Evolutionary conservation across 192 early-diverging fungal genomes (phyloP), one percentile per base, ranked within the genome.

Genomic region (Backusella circina): DNA sequence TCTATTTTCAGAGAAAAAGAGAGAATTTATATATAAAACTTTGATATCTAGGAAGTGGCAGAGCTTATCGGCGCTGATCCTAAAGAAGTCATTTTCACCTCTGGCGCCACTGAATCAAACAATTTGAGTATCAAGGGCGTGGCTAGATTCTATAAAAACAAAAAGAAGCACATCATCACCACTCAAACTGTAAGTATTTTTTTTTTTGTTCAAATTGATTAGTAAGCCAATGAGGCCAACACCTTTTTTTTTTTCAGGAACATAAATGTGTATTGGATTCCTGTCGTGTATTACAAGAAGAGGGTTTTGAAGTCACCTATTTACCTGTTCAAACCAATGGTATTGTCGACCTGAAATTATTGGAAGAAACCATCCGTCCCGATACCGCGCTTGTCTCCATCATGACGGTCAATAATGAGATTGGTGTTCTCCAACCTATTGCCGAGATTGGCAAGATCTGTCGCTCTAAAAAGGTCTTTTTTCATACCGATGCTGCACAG

Each of bases 401-500:
- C 77, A 99, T 99, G 97, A 87, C 95, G 6, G 96, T 99, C 32
- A 99, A 99, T 80, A 99, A 99, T 83, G 97, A 99, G 82, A 99
- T 99, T 80, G 97, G 97, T 70, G 96, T 99, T 16, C 90, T 96
- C 50, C 97, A 99, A 83, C 95, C 96, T 28, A 81, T 99, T 71
- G 89, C 81, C 41, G 95, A 94, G 75, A 97, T 99, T 86, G 97
- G 95, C 36, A 86, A 84, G 41, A 80, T 99, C 31, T 97, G 96
- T 84, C 90, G 93, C 30, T 84, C 86, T 33, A 91, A 92, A 71
- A 96, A 96, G 81, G 85, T 99, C 33, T 99, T 98, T 72, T 97
- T 99, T 85, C 96, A 98, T 77, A 97, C 95, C 5, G 97, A 99
- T 81, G 95, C 95, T 21, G 97, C 97, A 0, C 97, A 99, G 83